phyloP scores from a whole-genome alignment of 139 green algal genomes.

The Auxenochlorella pyrenoidosa region DNA sequence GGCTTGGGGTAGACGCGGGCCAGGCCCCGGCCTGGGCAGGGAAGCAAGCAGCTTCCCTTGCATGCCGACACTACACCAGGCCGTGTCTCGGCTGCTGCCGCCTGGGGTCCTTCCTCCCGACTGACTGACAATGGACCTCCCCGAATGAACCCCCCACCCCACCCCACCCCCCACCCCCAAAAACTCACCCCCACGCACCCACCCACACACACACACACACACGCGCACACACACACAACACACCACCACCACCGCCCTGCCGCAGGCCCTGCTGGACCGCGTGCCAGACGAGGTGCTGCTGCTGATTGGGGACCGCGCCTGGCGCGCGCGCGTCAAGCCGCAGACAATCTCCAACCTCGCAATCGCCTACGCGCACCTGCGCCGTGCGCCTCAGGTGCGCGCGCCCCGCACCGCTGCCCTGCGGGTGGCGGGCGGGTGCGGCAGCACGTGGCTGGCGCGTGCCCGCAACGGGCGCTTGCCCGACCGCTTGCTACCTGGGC shows the following conservation, averaged over 20 bases:
- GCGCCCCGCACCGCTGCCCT: too few species aligned
- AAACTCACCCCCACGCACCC: background rate
- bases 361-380: constrained; percentile 59
- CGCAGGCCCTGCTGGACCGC: constrained; percentile 42
- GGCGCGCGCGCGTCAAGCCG: constrained; percentile 36
- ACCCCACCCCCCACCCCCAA: background rate
- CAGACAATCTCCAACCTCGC: constrained; percentile 64
- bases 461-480: too few species aligned
- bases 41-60: background rate
- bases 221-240: background rate
- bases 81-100: too few species aligned
- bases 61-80: too few species aligned
- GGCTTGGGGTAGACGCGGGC: background rate
- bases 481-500: too few species aligned
- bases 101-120: too few species aligned
- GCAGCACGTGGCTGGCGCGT: too few species aligned
- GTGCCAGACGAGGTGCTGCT: constrained; percentile 41
- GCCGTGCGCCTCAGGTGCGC: constrained; percentile 33
- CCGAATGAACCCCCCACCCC: too few species aligned
- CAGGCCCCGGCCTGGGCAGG: too few species aligned
- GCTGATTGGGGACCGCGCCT: constrained; percentile 37
- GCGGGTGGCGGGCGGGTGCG: too few species aligned
- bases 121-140: too few species aligned
- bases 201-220: background rate
- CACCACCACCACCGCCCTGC: too few species aligned